These are phyloP conservation scores for Trichocladium antarcticum DNA, from an alignment of 495 filamentous ascomycete species.

Conservation along the genomic window DNA sequence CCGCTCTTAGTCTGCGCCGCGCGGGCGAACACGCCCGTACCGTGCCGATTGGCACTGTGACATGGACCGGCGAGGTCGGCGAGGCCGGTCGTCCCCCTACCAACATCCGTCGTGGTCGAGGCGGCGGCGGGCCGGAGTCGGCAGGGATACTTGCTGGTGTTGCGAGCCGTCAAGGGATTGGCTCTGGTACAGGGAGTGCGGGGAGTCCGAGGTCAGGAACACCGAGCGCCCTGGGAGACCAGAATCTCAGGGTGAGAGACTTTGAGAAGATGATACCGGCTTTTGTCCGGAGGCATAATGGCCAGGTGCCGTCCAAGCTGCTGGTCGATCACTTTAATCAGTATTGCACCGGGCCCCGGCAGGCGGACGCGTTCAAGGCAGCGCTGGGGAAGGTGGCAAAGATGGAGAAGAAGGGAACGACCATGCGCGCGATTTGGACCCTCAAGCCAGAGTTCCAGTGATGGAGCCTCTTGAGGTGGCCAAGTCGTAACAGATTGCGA, in stretches of 20 bases:
- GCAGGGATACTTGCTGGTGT: conserved; percentile 49
- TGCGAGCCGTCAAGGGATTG: conserved; percentile 45
- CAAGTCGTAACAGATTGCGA: not conserved
- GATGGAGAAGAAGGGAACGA: conserved; percentile 31
- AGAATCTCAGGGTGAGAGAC: conserved; percentile 36
- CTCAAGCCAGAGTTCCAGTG: conserved; percentile 23
- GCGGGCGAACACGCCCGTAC: conserved; percentile 59
- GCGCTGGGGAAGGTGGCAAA: conserved; percentile 42
- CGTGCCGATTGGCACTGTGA: conserved; percentile 72
- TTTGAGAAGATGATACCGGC: conserved; percentile 64
- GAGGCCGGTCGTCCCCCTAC: conserved; percentile 51
- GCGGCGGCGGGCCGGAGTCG: conserved; percentile 39
- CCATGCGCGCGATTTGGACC: conserved; percentile 36
- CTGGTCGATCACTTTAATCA: conserved; percentile 65
- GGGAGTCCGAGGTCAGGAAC: conserved; percentile 27
- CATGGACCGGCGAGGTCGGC: conserved; percentile 84
- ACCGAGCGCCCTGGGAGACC: conserved; percentile 11
- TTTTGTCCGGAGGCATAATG: conserved; percentile 61
- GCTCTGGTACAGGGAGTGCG: conserved; percentile 25
- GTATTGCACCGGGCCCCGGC: conserved; percentile 34
- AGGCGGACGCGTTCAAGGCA: conserved; percentile 38
- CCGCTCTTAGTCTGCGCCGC: conserved; percentile 58
- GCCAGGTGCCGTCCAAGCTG: conserved; percentile 58
- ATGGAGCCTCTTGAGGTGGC: not conserved
- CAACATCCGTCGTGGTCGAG: conserved; percentile 26